Percentiles rank a stretch among this genome's conserved stretches.
Evolutionary conservation across 2,329 filamentous ascomycete species (phyloP).

Genomic region (Tolypocladium album): DNA sequence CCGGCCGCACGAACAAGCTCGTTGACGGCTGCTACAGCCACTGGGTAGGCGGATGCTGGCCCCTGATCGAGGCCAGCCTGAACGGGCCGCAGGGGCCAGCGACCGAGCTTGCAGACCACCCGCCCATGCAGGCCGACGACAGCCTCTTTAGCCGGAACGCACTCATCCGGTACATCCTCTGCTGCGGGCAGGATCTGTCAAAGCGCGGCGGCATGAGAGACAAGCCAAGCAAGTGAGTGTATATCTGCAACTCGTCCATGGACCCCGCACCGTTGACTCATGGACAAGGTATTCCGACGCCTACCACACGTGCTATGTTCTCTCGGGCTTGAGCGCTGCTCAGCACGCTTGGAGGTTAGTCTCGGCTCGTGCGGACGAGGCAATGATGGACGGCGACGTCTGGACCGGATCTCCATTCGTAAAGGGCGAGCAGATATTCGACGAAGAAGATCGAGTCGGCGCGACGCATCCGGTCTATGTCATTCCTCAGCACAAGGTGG

Average conservation of each 20-base stretch:
- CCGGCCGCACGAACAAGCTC: slow-evolving; percentile 91
- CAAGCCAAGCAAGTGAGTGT: slow-evolving; percentile 77
- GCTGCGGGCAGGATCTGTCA: slow-evolving; percentile 68
- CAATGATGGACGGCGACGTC: slow-evolving; percentile 24
- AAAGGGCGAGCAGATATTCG: slow-evolving; percentile 52
- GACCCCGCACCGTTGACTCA: slow-evolving; percentile 1
- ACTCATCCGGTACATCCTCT: slow-evolving; percentile 78
- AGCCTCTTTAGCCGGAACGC: slow-evolving; percentile 73
- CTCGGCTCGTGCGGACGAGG: slow-evolving; percentile 18
- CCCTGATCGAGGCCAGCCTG: slow-evolving; percentile 72
- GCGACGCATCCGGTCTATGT: slow-evolving; percentile 78
- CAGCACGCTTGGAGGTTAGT: slow-evolving; percentile 55
- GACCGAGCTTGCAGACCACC: slow-evolving; percentile 16
- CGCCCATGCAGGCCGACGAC: slow-evolving; percentile 19
- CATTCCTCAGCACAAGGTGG: slow-evolving; percentile 61
- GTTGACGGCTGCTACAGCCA: slow-evolving; percentile 98
- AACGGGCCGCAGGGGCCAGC: slow-evolving; percentile 33
- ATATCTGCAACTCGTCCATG: slow-evolving; percentile 2
- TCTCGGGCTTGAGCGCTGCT: slow-evolving; percentile 73
- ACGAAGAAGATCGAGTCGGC: slow-evolving; percentile 57
- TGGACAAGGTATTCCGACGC: slow-evolving; percentile 55
- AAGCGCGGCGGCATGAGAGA: slow-evolving; percentile 75
- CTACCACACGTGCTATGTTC: slow-evolving; percentile 88
- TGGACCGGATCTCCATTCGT: slow-evolving; percentile 40
- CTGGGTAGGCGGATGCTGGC: slow-evolving; percentile 95